A percentile compares a stretch with the other conserved stretches of the same genome.
Conservation (phyloP, 805 yeast species). For the Monosporozyma unispora region DNA sequence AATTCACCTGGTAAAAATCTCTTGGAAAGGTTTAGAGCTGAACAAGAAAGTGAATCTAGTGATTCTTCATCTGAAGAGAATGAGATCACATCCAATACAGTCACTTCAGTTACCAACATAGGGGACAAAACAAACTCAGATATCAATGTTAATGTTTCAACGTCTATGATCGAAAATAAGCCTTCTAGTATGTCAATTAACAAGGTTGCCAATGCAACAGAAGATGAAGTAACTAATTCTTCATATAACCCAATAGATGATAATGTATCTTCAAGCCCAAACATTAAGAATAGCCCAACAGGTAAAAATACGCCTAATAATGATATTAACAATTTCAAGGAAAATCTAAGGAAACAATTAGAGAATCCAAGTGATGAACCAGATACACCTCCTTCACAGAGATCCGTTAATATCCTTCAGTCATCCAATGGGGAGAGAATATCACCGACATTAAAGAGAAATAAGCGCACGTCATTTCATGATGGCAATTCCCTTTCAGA, state of each 20-base stretch:
- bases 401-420: background rate
- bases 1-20: conserved; percentile 12
- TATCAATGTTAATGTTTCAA: background rate
- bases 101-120: background rate
- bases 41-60: conserved; percentile 2
- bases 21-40: conserved; percentile 7
- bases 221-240: background rate
- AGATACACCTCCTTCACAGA: conserved; percentile 6
- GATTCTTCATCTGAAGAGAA: background rate
- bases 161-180: background rate
- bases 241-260: background rate
- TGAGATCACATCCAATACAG: background rate
- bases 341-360: conserved; percentile 4
- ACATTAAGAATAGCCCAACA: too few relatives aligned
- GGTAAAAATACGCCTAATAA: too few relatives aligned
- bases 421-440: background rate
- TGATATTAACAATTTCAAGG: background rate
- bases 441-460: background rate
- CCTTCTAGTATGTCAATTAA: background rate
- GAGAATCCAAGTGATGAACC: conserved; percentile 6
- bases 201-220: too few relatives aligned
- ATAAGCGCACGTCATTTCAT: background rate
- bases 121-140: background rate
- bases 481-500: background rate
- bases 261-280: background rate